A percentile compares a stretch with the other conserved stretches of the same genome.
Evolutionary conservation across 2,329 filamentous ascomycete species (phyloP).

Genomic region (Colletotrichum spinosum): DNA sequence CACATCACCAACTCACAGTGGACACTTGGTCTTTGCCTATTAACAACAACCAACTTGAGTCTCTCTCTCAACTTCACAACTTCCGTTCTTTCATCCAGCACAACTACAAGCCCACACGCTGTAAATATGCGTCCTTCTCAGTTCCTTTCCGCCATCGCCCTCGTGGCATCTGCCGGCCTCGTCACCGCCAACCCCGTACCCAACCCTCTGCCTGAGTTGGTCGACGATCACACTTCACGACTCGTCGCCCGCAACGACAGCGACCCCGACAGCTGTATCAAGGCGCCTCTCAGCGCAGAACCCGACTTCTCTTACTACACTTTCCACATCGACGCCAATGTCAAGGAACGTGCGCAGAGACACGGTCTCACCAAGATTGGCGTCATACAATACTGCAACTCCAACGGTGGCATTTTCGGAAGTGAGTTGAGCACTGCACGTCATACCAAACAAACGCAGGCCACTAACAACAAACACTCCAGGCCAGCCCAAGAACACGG

Average conservation of each 20-base stretch:
- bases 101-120: no score
- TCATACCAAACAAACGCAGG: not conserved
- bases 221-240: not conserved
- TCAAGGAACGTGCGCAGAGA: not conserved
- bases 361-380: slow-evolving; percentile 12
- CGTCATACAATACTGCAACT: not conserved
- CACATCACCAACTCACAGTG: no score
- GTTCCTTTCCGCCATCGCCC: not conserved
- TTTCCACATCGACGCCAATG: not conserved
- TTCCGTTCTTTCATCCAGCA: not conserved
- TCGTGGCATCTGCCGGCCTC: not conserved
- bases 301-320: slow-evolving; percentile 20
- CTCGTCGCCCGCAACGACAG: not conserved
- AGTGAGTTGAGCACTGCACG: no score
- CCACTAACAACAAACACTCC: not conserved
- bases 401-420: not conserved
- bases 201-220: not conserved
- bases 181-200: slow-evolving; percentile 3
- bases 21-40: no score
- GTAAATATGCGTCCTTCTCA: slow-evolving; percentile 9
- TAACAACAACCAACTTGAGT: not conserved
- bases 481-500: not conserved
- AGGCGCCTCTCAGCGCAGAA: not conserved
- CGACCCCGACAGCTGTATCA: not conserved
- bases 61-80: not conserved